Base-by-base conservation (phyloP, 225 moss, liverwort and hornwort species). In the Sphagnum contortum region DNA sequence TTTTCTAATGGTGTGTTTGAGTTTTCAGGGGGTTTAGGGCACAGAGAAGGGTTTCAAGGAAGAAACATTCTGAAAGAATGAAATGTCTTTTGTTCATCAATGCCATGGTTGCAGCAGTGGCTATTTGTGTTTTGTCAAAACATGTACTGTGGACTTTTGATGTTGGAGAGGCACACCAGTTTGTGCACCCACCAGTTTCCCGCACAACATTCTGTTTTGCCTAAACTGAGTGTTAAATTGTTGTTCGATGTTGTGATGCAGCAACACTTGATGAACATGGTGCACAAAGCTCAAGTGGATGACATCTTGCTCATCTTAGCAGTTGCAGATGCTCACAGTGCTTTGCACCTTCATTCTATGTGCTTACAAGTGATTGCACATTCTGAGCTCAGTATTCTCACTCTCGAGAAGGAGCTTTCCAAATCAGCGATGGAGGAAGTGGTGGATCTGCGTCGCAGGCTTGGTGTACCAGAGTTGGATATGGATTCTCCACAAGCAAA, bases 361-460 rank as follows among this genome's bases (percentile, higher is more conserved):
- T 80, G 75, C 57, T 61, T 76, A 62, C 63, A 53, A 10, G 9
- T 64, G 44, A 60, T 81, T 57, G 58, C 79, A 8, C 60, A 74
- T 61, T 79, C 79, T 4, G 52, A 62, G 45, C 69, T 81, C 8
- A 74, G 66, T 60, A 60, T 49, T 12, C 48, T 79, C 48, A 65
- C 2, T 3, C 55, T 79, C 49, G 84, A 84, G 64, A 73, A 71
- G 54, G 81, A 82, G 50, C 66, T 85, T 63, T 79, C 71, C 50
- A 73, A 68, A 67, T 70, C 49, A 56, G 64, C 64, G 45, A 70
- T 80, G 57, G 85, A 81, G 57, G 77, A 80, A 62, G 66, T 73
- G 66, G 73, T 66, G 60, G 68, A 44, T 29, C 8, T 75, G 50
- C 80, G 79, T 6, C 64, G 49, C 56, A 75, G 77, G 59, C 62